phyloP scores from a whole-genome alignment of 2,329 filamentous ascomycete species.

The Diplodia seriata region DNA sequence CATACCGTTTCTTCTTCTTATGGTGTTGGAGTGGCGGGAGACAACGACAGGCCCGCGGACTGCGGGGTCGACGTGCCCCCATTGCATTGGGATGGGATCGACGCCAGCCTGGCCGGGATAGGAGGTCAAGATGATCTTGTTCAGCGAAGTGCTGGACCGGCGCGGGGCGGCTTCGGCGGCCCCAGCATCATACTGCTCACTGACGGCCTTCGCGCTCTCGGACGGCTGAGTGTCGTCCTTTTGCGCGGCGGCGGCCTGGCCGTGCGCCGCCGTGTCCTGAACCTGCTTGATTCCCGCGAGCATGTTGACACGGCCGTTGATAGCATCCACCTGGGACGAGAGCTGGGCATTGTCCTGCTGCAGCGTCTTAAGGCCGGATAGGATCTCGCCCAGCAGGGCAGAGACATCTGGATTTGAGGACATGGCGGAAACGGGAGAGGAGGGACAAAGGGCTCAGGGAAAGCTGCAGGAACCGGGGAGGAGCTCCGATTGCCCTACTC shows the following conservation, averaged over 20 bases:
- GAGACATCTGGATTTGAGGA: conserved; percentile 33
- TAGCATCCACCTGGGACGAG: conserved; percentile 63
- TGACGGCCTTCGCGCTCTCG: conserved; percentile 47
- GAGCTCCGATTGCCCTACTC: conserved; percentile 13
- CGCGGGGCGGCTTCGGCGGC: conserved; percentile 42
- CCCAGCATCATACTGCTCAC: conserved; percentile 49
- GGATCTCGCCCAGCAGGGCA: conserved; percentile 60
- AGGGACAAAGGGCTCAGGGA: neutral
- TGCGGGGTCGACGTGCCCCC: conserved; percentile 79
- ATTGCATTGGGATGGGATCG: conserved; percentile 85
- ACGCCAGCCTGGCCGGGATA: conserved; percentile 95
- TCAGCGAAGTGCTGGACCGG: conserved; percentile 52
- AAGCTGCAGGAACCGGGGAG: conserved; percentile 2
- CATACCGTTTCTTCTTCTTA: conserved; percentile 79
- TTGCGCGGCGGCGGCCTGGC: conserved; percentile 39
- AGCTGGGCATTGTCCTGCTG: conserved; percentile 64
- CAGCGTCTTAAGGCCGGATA: conserved; percentile 62
- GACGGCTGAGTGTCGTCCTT: conserved; percentile 44
- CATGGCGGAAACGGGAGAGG: conserved; percentile 20
- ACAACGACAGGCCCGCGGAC: conserved; percentile 88
- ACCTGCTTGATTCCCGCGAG: conserved; percentile 65
- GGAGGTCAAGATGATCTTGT: conserved; percentile 75
- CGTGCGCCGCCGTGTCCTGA: conserved; percentile 55
- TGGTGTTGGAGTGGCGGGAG: conserved; percentile 75
- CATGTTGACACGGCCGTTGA: conserved; percentile 68